Base-by-base conservation (phyloP, 2,329 filamentous ascomycete genomes). In the Colletotrichum tabaci region DNA sequence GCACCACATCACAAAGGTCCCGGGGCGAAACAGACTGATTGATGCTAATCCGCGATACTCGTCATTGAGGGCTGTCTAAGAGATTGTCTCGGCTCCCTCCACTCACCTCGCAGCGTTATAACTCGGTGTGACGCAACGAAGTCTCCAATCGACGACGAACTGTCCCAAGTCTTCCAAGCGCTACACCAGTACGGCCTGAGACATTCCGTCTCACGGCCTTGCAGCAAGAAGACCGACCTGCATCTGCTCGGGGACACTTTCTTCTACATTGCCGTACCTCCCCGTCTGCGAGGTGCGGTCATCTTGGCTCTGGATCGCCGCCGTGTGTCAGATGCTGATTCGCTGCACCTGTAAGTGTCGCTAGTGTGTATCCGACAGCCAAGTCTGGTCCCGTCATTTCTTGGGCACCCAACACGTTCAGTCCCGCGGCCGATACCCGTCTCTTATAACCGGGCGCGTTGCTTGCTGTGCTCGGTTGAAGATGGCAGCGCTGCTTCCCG, bases 311-410 rank as follows among this genome's bases (percentile, higher is more conserved):
- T 50, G 55, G 30, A 60, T 65, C 53, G 50, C 42, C 47, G 60
- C 50, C 60, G 69, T 72, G 72, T 73, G 69, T 72, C 68, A 72
- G 55, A 61, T 18, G 53, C n/a, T 73, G 63, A 73, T 73, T 73
- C 72, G 72, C 61, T 65, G 55, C 15, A 53, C 40, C 56, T 57
- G 35, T n/a, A 30, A 67, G 50, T 61, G 42, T 72, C 55, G 61
- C 66, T 55, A 30, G 30, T 30, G 30, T 30, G 52, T 42, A 30
- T 61, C 70, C 70, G 66, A 40, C 46, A 53, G 26, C 60, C 65
- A 65, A 65, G 65, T 46, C 68, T 63, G 64, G 35, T 49, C 65
- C 67, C 58, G 23, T 44, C 53, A 53, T 40, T 35, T 55, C 47
- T 68, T 42, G 58, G 53, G 49, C 52, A 67, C 42, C 16, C 23